Percentiles rank a stretch among this genome's conserved stretches.
Evolutionary conservation across 139 green algal species (phyloP).

Genomic region (Chlorella sp.): DNA sequence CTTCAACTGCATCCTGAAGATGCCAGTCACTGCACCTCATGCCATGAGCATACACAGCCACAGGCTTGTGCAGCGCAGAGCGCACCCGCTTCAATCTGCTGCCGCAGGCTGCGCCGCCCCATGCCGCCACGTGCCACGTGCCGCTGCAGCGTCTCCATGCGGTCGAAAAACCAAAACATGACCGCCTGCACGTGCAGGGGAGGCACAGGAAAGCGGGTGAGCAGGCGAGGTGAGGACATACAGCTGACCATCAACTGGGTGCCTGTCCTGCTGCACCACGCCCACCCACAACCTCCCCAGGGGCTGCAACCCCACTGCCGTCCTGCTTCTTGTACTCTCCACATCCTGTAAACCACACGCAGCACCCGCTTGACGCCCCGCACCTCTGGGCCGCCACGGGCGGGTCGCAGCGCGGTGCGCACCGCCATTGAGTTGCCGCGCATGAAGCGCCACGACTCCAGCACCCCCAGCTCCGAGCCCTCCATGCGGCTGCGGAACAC

Average conservation of each 20-base stretch:
- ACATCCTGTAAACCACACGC: too few relatives aligned
- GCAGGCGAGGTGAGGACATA: too few relatives aligned
- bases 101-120: slow-evolving; percentile 12
- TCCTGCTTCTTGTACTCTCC: too few relatives aligned
- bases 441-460: slow-evolving; percentile 40
- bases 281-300: too few relatives aligned
- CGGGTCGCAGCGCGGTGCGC: slow-evolving; percentile 24
- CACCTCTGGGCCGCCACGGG: slow-evolving; percentile 1
- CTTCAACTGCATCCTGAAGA: too few relatives aligned
- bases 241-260: too few relatives aligned
- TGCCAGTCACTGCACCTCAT: too few relatives aligned
- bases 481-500: slow-evolving; percentile 41
- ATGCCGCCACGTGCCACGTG: slow-evolving; percentile 15
- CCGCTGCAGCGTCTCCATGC: slow-evolving; percentile 38
- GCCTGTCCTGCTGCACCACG: too few relatives aligned
- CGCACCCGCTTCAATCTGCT: slow-evolving; percentile 28
- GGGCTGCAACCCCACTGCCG: too few relatives aligned
- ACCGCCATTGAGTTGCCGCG: slow-evolving; percentile 44
- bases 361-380: too few relatives aligned
- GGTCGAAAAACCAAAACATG: slow-evolving; percentile 50
- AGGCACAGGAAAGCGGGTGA: too few relatives aligned
- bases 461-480: slow-evolving; percentile 36
- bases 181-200: slow-evolving; percentile 2
- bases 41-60: neutral
- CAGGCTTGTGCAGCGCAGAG: neutral